Base-by-base conservation (phyloP, 129 eudicot genomes). In the Flaveria robusta region DNA sequence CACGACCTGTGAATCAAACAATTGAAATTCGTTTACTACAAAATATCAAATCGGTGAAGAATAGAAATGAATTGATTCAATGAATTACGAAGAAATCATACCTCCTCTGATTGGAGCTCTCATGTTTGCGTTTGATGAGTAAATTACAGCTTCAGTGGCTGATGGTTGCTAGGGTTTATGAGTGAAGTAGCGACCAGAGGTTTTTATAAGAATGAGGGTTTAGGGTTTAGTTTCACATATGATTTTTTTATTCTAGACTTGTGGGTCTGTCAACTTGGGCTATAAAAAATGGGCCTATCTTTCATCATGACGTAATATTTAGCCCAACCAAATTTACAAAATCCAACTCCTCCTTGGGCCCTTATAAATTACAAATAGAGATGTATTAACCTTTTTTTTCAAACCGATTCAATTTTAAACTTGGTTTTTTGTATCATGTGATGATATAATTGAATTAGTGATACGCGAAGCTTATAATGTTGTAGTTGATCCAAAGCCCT, bases 101-200 rank as follows among this genome's bases (percentile, higher is more conserved):
- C 79, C 83, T 27, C 79, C 83, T 80, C 79, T 80, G 16, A 80
- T 74, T 43, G 83, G 83, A 60, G 83, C 83, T 51, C 83, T 79
- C 83, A 79, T 79, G 56, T 9, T 79, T 58, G 37, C 12, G 41
- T 1, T 22, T 4, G 20, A 37, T 16, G 18, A 45, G 64, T 19
- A 24, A 20, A 41, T 26, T 15, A 14, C 12, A 16, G 27, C 67
- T 66, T 62, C 15, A 37, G 47, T 16, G 9, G 56, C 9, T 66
- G 9, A 12, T 20, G 63, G 9, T 50, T 46, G 72, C 72, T 71
- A 79, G 82, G 82, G 82, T 79, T 79, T 77, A 77, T 62, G 83
- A 26, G 71, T 20, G 45, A 15, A 62, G 16, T 5, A n/a, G 64
- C 4, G 13, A 55, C 50, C 58, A 60, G 34, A 39, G 50, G 71